phyloP scores from a whole-genome alignment of 495 filamentous ascomycete genomes.

The Penicillium paxilli region DNA sequence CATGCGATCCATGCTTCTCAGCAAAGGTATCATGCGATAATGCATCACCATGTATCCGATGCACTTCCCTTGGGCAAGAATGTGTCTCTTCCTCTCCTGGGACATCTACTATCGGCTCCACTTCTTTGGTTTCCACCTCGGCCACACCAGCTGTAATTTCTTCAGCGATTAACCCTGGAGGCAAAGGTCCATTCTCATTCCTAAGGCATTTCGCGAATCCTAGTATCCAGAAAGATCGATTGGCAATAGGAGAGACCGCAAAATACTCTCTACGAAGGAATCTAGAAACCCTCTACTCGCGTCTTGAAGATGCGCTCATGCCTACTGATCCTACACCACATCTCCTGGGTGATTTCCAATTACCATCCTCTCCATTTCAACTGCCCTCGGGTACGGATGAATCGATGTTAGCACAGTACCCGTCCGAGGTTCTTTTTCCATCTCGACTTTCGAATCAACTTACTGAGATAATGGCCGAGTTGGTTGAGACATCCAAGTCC shows the following conservation, averaged over 20 bases:
- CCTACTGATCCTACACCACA: slow-evolving; percentile 19
- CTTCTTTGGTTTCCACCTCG: slow-evolving; percentile 1
- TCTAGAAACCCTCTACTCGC: slow-evolving; percentile 31
- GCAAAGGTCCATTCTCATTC: slow-evolving; percentile 28
- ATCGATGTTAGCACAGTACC: slow-evolving; percentile 17
- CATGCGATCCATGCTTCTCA: slow-evolving; percentile 33
- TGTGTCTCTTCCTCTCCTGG: slow-evolving; percentile 22
- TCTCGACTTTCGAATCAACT: slow-evolving; percentile 33
- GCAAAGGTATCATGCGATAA: slow-evolving; percentile 35
- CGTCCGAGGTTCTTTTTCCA: slow-evolving; percentile 21
- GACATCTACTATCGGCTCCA: not conserved
- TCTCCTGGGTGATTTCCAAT: slow-evolving; percentile 13
- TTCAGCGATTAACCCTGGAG: slow-evolving; percentile 48
- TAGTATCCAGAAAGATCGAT: slow-evolving; percentile 29
- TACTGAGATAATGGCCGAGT: slow-evolving; percentile 26
- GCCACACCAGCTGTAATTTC: slow-evolving; percentile 49
- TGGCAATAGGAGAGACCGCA: slow-evolving; percentile 39
- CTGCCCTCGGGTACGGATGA: slow-evolving; percentile 15
- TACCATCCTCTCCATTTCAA: slow-evolving; percentile 16
- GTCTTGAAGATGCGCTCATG: slow-evolving; percentile 32
- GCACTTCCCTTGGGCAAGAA: slow-evolving; percentile 19
- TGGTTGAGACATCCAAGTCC: slow-evolving; percentile 36
- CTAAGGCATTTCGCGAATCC: slow-evolving; percentile 37
- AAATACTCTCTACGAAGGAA: slow-evolving; percentile 34
- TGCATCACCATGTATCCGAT: slow-evolving; percentile 31